Evolutionary conservation across 257 asterid genomes (phyloP).

Genomic region (Solanum chmielewskii): DNA sequence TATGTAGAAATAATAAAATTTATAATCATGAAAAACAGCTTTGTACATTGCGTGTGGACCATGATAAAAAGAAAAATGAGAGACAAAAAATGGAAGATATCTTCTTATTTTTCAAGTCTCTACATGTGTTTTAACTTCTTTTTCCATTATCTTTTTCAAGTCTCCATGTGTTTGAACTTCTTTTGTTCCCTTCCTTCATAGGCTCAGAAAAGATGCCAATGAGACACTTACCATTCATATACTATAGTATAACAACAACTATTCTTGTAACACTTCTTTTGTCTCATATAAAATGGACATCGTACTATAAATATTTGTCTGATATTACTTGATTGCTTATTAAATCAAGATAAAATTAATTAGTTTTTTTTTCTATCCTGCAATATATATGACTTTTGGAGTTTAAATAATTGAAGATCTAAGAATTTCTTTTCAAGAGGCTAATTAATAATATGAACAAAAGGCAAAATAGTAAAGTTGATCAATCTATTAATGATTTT

Average conservation of each 20-base stretch:
- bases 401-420: neutral
- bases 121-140: neutral
- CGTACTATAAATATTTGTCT: neutral
- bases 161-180: neutral
- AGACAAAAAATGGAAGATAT: neutral
- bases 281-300: neutral
- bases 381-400: neutral
- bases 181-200: neutral
- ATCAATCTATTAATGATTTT: neutral
- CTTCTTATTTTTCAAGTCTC: neutral
- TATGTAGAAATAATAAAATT: neutral
- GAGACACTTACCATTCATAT: neutral
- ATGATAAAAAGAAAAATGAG: neutral
- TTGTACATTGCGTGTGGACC: conserved; percentile 19
- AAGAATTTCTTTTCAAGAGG: neutral
- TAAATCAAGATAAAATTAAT: too few species aligned
- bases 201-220: neutral
- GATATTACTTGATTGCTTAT: neutral
- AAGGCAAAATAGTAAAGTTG: neutral
- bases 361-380: neutral
- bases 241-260: neutral
- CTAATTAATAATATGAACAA: neutral
- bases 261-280: neutral
- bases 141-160: neutral
- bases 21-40: neutral